Evolutionary conservation across 164 flowering plant genomes (phyloP).

Genomic region (Kalanchoe fedtschenkoi): DNA sequence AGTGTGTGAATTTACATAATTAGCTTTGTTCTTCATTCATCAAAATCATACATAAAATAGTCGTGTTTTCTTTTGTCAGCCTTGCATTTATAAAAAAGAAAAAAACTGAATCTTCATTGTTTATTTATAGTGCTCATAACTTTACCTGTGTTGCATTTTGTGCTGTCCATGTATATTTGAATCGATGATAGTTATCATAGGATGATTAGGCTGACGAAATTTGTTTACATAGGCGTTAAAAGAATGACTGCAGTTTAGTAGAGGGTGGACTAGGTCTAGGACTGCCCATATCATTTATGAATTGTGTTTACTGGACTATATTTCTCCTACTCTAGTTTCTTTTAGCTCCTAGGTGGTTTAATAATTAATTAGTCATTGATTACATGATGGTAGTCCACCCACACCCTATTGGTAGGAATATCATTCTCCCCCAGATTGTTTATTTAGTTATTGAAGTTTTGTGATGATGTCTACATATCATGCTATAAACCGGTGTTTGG

Average conservation of each 20-base stretch:
- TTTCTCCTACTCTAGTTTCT: background rate
- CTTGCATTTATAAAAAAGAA: too few relatives aligned
- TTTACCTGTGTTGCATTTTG: background rate
- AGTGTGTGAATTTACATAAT: too few relatives aligned
- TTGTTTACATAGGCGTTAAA: background rate
- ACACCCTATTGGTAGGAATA: too few relatives aligned
- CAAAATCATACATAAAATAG: too few relatives aligned
- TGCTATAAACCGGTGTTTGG: too few relatives aligned
- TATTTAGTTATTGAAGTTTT: too few relatives aligned
- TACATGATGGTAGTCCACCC: background rate
- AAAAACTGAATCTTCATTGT: background rate
- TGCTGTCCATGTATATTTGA: background rate
- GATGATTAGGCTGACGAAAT: background rate
- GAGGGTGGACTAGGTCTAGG: background rate
- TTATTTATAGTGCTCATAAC: background rate
- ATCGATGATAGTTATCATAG: background rate
- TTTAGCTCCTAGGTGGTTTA: background rate
- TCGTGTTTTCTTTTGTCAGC: too few relatives aligned
- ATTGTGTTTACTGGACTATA: background rate
- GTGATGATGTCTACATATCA: too few relatives aligned
- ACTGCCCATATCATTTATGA: background rate
- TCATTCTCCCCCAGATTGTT: too few relatives aligned
- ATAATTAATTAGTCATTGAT: background rate
- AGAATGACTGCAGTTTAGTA: background rate
- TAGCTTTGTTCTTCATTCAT: too few relatives aligned